A percentile compares a stretch with the other conserved stretches of the same genome.
Conservation (phyloP, 139 green algal genomes). For the Chlamydomonas sp. region DNA sequence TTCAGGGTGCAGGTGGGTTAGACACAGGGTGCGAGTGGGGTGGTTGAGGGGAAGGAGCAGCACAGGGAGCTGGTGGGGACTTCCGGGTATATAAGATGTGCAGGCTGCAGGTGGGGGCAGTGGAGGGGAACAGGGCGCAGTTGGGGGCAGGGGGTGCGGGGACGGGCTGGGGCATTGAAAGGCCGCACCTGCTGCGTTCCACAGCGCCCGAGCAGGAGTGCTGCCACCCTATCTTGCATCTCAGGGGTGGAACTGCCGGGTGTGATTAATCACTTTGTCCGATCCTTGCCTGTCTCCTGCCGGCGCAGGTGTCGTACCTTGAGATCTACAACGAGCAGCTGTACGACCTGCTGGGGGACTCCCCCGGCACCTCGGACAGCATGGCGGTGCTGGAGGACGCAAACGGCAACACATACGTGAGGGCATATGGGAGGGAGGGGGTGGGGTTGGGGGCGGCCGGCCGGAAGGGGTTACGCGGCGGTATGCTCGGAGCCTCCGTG, state of each 20-base stretch:
- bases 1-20: conserved; percentile 54
- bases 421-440: neutral
- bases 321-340: conserved; percentile 86
- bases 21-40: too few species aligned
- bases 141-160: neutral
- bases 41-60: too few species aligned
- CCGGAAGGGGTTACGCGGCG: too few species aligned
- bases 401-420: conserved; percentile 51
- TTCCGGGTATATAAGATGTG: conserved; percentile 68
- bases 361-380: conserved; percentile 52
- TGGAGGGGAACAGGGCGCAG: neutral
- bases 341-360: conserved; percentile 80
- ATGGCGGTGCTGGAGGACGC: conserved; percentile 68
- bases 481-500: neutral
- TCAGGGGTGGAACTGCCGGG: neutral
- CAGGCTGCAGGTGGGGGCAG: conserved; percentile 24
- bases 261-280: neutral
- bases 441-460: neutral
- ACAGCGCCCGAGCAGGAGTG: too few species aligned
- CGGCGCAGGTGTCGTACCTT: conserved; percentile 75
- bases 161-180: too few species aligned
- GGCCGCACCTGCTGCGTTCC: too few species aligned
- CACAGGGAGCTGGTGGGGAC: conserved; percentile 29
- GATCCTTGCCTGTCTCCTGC: neutral
- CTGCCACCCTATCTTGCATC: neutral